These are phyloP conservation scores for Mycena metata DNA, from an alignment of 768 basidiomycete genomes.

Conservation along the genomic window DNA sequence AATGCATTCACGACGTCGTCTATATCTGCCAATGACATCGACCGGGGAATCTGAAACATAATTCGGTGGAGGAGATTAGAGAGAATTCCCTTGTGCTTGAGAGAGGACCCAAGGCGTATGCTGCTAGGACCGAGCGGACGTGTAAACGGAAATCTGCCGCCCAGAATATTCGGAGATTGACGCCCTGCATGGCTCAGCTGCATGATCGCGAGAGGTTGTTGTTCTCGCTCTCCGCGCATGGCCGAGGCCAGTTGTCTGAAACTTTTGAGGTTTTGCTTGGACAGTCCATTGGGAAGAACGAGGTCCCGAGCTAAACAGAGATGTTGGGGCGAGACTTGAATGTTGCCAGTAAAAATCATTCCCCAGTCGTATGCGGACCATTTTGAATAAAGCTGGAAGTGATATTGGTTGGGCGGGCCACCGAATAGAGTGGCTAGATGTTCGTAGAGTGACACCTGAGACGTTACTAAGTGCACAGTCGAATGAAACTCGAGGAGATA, in stretches of 20 bases:
- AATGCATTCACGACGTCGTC: constrained; percentile 72
- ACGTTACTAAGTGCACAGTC: background rate
- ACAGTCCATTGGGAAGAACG: constrained; percentile 63
- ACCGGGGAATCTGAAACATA: constrained; percentile 73
- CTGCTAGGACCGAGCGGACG: constrained; percentile 82
- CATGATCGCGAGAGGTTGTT: constrained; percentile 67
- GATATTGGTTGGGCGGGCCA: constrained; percentile 77
- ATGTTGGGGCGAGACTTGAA: constrained; percentile 75
- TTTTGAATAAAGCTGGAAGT: constrained; percentile 74
- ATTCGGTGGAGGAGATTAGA: constrained; percentile 58
- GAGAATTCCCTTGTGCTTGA: constrained; percentile 41
- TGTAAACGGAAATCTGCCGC: constrained; percentile 72
- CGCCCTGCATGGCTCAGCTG: constrained; percentile 89
- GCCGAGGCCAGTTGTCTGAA: constrained; percentile 64
- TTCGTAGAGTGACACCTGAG: constrained; percentile 92
- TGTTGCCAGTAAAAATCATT: constrained; percentile 90
- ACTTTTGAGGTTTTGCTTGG: constrained; percentile 58
- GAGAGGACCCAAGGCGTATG: constrained; percentile 58
- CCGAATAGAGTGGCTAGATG: constrained; percentile 76
- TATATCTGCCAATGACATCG: constrained; percentile 74
- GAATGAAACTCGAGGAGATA: background rate
- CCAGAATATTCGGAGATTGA: constrained; percentile 82
- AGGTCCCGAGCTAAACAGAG: constrained; percentile 81
- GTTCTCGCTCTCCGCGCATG: constrained; percentile 57
- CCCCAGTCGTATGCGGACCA: constrained; percentile 90